Evolutionary conservation across 805 yeast species (phyloP), one percentile per base, ranked within the genome.

Genomic region (Wickerhamomyces rabaulensis): DNA sequence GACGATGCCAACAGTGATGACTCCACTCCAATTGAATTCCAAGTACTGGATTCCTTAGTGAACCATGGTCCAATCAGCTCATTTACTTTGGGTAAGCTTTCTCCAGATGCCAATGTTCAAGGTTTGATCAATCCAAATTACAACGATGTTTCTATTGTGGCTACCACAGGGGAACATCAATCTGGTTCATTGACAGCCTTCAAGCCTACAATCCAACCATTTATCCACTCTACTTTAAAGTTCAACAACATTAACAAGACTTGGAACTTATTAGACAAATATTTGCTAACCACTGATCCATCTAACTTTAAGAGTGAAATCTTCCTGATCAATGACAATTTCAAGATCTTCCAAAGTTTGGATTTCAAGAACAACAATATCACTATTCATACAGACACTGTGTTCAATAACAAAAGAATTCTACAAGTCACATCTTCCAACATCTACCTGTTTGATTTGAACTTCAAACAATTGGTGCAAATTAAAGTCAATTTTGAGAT

Each of bases 31-130:
- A 20, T 36, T 36, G 16, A 19, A 19, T 36, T 36, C 9, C 25
- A 36, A 36, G 16, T 36, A n/a, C 4, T 74, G 27, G 94, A 88
- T 52, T 64, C 67, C 1, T 59, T 90, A 10, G 56, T 74, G 3
- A 86, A 82, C 56, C 71, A 76, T 53, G 96, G 96, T 0, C 96
- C 96, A 0, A 69, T 86, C 12, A 71, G 86, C 3, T 78, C 81
- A 37, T 74, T 90, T 51, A 74, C 90, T 0, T 55, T 82, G 29
- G 96, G 91, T 0, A 71, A 73, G 42, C 70, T 76, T 23, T 74
- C 85, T 0, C 71, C 78, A 0, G 81, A 79, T 16, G 68, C 68
- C 40, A 74, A 71, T 46, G 68, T 77, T 10, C 77, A 82, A 46
- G 87, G 89, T 40, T 70, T 85, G 25, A 68, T 77, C 0, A 86